Percentiles rank a stretch among this genome's conserved stretches.
These are phyloP conservation scores for Erysimum cheiri DNA, from an alignment of 441 rosid species.

Conservation along the genomic window DNA sequence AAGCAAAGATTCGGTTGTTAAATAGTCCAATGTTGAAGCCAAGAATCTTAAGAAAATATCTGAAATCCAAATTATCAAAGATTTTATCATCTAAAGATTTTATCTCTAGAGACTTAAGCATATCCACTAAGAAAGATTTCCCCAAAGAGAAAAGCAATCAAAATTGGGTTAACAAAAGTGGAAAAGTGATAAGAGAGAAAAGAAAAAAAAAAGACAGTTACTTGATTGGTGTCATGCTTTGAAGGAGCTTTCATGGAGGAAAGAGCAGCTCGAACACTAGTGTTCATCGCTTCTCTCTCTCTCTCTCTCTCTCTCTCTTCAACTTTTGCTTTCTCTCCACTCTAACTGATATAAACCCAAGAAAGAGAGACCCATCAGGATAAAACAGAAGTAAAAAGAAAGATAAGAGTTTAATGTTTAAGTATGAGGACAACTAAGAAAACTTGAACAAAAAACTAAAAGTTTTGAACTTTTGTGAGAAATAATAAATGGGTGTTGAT, in stretches of 20 bases:
- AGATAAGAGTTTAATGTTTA: slow-evolving; percentile 18
- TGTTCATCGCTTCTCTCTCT: slow-evolving; percentile 56
- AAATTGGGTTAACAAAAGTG: slow-evolving; percentile 23
- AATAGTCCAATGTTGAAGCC: slow-evolving; percentile 42
- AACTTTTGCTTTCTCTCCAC: slow-evolving; percentile 40
- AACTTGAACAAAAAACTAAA: slow-evolving; percentile 7
- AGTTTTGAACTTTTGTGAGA: slow-evolving; percentile 9
- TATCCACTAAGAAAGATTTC: slow-evolving; percentile 17
- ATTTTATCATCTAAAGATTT: slow-evolving; percentile 16
- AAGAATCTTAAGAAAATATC: slow-evolving; percentile 38
- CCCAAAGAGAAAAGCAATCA: slow-evolving; percentile 35
- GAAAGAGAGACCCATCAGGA: slow-evolving; percentile 31
- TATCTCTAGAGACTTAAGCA: too few species aligned
- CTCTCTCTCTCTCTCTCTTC: too few species aligned
- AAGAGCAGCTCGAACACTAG: slow-evolving; percentile 68
- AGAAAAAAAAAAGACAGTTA: slow-evolving; percentile 35
- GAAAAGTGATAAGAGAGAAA: slow-evolving; percentile 20
- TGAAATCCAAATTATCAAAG: slow-evolving; percentile 20
- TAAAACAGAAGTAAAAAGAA: slow-evolving; percentile 40
- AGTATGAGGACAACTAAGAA: slow-evolving; percentile 4
- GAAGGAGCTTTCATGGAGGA: slow-evolving; percentile 74
- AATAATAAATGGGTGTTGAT: slow-evolving; percentile 20
- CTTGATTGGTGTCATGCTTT: slow-evolving; percentile 53
- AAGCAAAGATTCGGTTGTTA: slow-evolving; percentile 30
- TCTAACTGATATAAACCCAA: slow-evolving; percentile 37